Conservation (phyloP, 2,329 filamentous ascomycete species). For the Ceratocystis lukuohia region DNA sequence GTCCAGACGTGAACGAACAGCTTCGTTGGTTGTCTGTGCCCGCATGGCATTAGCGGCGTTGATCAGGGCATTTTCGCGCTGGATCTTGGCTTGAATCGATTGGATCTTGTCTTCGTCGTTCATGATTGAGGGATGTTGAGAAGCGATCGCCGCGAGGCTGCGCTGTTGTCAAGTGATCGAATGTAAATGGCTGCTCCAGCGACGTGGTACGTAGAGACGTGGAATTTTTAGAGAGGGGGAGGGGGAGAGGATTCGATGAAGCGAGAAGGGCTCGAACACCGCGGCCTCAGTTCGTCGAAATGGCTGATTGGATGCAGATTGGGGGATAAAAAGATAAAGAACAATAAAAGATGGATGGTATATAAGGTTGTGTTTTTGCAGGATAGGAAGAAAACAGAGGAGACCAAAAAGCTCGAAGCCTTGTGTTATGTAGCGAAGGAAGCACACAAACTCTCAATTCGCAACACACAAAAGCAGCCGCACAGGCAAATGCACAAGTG, state of each 20-base stretch:
- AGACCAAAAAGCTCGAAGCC: neutral
- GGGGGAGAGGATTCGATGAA: neutral
- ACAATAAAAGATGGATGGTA: neutral
- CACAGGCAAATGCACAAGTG: neutral
- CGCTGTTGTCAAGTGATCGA: neutral
- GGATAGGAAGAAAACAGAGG: neutral
- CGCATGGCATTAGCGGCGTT: slow-evolving; percentile 89
- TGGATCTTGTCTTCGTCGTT: slow-evolving; percentile 53
- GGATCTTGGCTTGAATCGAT: slow-evolving; percentile 92
- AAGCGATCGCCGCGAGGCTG: neutral
- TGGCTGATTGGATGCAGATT: neutral
- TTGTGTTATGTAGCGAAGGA: neutral
- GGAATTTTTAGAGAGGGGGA: neutral
- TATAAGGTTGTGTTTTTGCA: neutral
- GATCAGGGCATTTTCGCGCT: slow-evolving; percentile 91
- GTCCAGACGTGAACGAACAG: slow-evolving; percentile 79
- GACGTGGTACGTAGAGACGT: neutral
- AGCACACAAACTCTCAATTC: slow-evolving; percentile 1
- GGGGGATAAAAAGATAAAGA: neutral
- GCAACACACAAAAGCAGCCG: neutral
- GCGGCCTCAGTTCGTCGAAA: neutral
- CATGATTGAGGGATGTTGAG: slow-evolving; percentile 33
- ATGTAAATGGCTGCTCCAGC: neutral
- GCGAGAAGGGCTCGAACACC: neutral
- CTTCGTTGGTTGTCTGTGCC: slow-evolving; percentile 86